A percentile compares a stretch with the other conserved stretches of the same genome.
Conservation (phyloP, 441 rosid genomes). For the California macrophylla region DNA sequence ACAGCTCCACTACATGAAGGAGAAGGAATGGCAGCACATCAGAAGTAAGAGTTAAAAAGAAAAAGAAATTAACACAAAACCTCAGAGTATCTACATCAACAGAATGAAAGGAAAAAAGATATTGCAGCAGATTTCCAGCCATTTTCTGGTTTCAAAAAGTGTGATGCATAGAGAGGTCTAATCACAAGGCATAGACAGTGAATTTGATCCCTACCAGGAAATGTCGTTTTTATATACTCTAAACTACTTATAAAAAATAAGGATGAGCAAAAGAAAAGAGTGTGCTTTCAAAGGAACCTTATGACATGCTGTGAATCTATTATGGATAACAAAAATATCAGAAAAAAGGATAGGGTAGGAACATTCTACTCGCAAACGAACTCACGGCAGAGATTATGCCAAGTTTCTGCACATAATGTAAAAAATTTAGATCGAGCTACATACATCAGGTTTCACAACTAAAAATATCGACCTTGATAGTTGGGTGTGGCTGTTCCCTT, state of each 20-base stretch:
- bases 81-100: background rate
- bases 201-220: background rate
- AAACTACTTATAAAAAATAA: background rate
- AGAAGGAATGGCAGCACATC: slow-evolving; percentile 18
- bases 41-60: background rate
- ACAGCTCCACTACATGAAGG: slow-evolving; percentile 68
- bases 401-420: background rate
- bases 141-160: background rate
- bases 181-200: background rate
- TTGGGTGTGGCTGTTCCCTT: background rate
- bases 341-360: background rate
- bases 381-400: background rate
- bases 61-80: background rate
- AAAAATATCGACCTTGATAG: too few relatives aligned
- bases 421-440: too few relatives aligned
- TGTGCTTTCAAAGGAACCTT: background rate
- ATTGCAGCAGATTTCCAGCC: background rate
- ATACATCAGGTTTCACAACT: too few relatives aligned
- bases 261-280: background rate
- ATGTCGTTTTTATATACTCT: background rate
- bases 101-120: background rate
- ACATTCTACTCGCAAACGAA: background rate
- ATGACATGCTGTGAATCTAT: background rate
- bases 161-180: background rate
- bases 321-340: too few relatives aligned